Conservation (phyloP, 352 stramenopile species). For the Pythium coloratum region DNA sequence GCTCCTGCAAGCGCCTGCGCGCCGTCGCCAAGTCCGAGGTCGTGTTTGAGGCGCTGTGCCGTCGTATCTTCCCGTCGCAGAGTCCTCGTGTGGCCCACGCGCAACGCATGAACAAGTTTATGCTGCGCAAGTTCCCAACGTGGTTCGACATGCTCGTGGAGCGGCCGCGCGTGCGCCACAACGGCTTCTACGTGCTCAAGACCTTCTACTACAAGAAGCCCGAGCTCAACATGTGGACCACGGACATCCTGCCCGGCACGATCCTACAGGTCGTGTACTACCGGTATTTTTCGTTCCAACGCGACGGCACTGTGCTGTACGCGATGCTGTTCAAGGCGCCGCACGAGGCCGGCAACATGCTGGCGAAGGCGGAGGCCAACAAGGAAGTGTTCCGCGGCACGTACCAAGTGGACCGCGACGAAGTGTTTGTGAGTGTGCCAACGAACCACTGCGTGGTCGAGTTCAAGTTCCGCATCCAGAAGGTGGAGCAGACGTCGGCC, state of each 20-base stretch:
- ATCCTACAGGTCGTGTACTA: slow-evolving; percentile 86
- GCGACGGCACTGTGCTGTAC: slow-evolving; percentile 72
- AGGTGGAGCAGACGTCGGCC: slow-evolving; percentile 12
- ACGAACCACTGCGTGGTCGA: slow-evolving; percentile 71
- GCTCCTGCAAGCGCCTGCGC: slow-evolving; percentile 53
- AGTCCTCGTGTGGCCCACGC: slow-evolving; percentile 41
- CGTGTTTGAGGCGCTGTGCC: slow-evolving; percentile 67
- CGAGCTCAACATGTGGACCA: slow-evolving; percentile 81
- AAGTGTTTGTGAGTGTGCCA: slow-evolving; percentile 67
- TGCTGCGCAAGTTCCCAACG: slow-evolving; percentile 58
- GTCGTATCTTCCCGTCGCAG: slow-evolving; percentile 71
- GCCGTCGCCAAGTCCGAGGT: slow-evolving; percentile 53
- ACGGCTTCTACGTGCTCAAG: slow-evolving; percentile 79
- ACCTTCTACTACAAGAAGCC: slow-evolving; percentile 86
- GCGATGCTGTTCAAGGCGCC: slow-evolving; percentile 77
- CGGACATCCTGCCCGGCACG: slow-evolving; percentile 57
- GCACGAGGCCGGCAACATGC: slow-evolving; percentile 43
- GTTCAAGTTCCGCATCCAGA: slow-evolving; percentile 57
- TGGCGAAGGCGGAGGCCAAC: slow-evolving; percentile 15
- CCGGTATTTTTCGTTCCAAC: slow-evolving; percentile 80
- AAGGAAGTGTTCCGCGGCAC: slow-evolving; percentile 45
- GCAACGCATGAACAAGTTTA: slow-evolving; percentile 49
- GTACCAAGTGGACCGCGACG: slow-evolving; percentile 67
- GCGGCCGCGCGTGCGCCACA: slow-evolving; percentile 70
- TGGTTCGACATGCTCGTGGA: slow-evolving; percentile 79